A percentile compares a stretch with the other conserved stretches of the same genome.
phyloP scores from a whole-genome alignment of 164 flowering plant genomes.

The Tinospora cordifolia region DNA sequence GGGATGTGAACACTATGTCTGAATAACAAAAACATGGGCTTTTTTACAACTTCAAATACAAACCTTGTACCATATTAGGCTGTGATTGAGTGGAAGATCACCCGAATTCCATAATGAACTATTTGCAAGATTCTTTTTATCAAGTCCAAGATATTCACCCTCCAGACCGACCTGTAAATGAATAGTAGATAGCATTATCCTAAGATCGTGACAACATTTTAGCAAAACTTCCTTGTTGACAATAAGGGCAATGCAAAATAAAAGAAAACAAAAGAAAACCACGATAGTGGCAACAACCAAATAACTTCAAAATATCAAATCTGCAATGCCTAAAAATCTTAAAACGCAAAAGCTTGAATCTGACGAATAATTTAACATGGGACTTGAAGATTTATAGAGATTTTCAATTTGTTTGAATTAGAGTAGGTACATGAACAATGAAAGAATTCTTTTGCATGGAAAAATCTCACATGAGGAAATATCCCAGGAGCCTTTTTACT shows the following conservation, averaged over 20 bases:
- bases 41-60: neutral
- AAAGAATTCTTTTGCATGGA: neutral
- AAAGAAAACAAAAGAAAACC: neutral
- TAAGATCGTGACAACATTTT: neutral
- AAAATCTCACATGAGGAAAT: neutral
- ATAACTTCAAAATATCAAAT: neutral
- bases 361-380: neutral
- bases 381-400: neutral
- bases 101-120: slow-evolving; percentile 43
- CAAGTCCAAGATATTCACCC: slow-evolving; percentile 48
- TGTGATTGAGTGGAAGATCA: slow-evolving; percentile 31
- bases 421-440: neutral
- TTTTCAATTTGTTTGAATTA: neutral
- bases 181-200: neutral
- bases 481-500: neutral
- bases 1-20: neutral
- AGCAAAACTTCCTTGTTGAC: neutral
- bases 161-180: slow-evolving; percentile 42
- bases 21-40: neutral
- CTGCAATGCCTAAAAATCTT: neutral
- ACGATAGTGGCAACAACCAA: neutral
- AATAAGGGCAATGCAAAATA: neutral
- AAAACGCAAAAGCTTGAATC: neutral
- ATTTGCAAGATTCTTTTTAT: slow-evolving; percentile 31
- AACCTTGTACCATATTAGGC: slow-evolving; percentile 63